A percentile compares a stretch with the other conserved stretches of the same genome.
These are phyloP conservation scores for Aureobasidium sp. DNA, from an alignment of 2,329 filamentous ascomycete genomes.

Conservation along the genomic window DNA sequence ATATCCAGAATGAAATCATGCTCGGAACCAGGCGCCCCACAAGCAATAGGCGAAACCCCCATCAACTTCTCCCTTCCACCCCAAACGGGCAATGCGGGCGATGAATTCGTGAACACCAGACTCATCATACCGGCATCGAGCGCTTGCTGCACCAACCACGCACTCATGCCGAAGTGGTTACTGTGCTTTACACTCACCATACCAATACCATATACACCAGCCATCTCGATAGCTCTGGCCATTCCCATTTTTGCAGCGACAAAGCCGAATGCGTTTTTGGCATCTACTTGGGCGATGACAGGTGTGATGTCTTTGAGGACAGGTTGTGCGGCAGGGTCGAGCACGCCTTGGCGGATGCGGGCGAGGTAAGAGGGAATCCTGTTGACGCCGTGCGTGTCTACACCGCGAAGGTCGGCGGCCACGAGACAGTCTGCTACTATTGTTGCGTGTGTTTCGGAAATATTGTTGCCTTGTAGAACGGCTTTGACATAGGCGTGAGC, in stretches of 20 bases:
- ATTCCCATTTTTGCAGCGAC: slow-evolving; percentile 59
- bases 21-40: slow-evolving; percentile 57
- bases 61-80: slow-evolving; percentile 60
- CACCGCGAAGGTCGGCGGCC: slow-evolving; percentile 65
- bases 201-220: slow-evolving; percentile 59
- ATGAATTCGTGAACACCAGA: slow-evolving; percentile 52
- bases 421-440: slow-evolving; percentile 60
- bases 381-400: slow-evolving; percentile 71
- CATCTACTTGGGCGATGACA: slow-evolving; percentile 60
- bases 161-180: slow-evolving; percentile 76
- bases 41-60: slow-evolving; percentile 65
- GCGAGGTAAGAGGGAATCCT: slow-evolving; percentile 69
- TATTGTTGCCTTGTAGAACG: slow-evolving; percentile 54
- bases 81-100: slow-evolving; percentile 62
- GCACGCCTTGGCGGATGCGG: slow-evolving; percentile 60
- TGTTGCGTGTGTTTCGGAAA: slow-evolving; percentile 49
- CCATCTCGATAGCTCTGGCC: slow-evolving; percentile 58
- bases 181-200: slow-evolving; percentile 67
- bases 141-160: slow-evolving; percentile 69
- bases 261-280: slow-evolving; percentile 66
- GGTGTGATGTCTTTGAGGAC: slow-evolving; percentile 56
- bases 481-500: slow-evolving; percentile 41
- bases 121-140: slow-evolving; percentile 58
- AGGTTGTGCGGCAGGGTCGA: slow-evolving; percentile 54
- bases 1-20: slow-evolving; percentile 64